Evolutionary conservation across 2,329 filamentous ascomycete species (phyloP).

Genomic region (Penicillium sp.): DNA sequence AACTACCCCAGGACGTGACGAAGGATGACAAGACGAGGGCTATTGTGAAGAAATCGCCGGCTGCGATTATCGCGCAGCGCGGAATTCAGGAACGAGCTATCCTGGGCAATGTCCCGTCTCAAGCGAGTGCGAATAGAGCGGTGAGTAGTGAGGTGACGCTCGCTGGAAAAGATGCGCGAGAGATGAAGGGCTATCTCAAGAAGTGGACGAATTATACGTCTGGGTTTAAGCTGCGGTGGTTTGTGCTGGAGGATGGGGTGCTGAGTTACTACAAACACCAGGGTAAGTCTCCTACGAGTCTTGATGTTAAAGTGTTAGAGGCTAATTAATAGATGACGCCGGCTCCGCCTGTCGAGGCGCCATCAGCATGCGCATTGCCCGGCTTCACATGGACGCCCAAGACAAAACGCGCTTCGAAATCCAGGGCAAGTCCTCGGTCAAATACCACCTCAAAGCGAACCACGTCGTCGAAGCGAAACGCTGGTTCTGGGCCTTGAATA

Average conservation of each 20-base stretch:
- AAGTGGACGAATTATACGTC: conserved; percentile 99
- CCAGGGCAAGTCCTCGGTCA: conserved; percentile 95
- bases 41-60: conserved; percentile 90
- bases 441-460: conserved; percentile 96
- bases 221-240: conserved; percentile 96
- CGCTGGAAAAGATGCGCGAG: conserved; percentile 79
- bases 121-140: conserved; percentile 44
- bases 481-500: conserved; percentile 99
- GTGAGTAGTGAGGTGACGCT: conserved; percentile 49
- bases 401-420: conserved; percentile 99
- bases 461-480: conserved; percentile 97
- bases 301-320: background rate
- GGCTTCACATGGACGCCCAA: conserved; percentile 90
- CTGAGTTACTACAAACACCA: conserved; percentile 99
- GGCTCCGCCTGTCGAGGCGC: conserved; percentile 94
- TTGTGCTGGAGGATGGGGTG: conserved; percentile 94
- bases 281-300: conserved; percentile 35
- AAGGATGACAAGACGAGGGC: conserved; percentile 86
- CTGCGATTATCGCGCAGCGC: conserved; percentile 87
- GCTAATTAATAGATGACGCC: conserved; percentile 65
- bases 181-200: conserved; percentile 98
- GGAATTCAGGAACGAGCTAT: conserved; percentile 98
- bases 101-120: conserved; percentile 65
- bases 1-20: conserved; percentile 91
- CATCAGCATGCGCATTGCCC: conserved; percentile 97